Evolutionary conservation across 768 basidiomycete species (phyloP), one percentile per base, ranked within the genome.

Genomic region (Lyophyllum atratum): DNA sequence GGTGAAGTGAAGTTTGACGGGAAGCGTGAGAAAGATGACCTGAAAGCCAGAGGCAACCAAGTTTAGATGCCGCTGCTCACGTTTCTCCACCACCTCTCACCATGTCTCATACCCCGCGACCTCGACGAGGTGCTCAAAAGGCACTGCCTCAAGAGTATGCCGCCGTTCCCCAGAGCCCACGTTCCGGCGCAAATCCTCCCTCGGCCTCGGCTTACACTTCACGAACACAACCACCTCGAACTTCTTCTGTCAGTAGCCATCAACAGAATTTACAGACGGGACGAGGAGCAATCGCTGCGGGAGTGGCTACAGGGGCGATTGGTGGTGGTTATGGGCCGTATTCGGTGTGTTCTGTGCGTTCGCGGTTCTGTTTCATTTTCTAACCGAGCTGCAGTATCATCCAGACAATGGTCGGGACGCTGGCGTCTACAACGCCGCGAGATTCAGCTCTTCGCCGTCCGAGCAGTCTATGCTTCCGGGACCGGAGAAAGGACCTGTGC

Each of bases 301-400:
- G 90, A 45, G 90, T 93, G n/a, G 90, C 90, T 0, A 87, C 80
- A 28, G 92, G 92, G 8, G 76, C 77, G 31, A 90, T 94, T 66
- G 92, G 92, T 4, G 82, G 83, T 24, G 85, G 84, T 17, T 93
- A 93, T 77, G 92, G 92, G 11, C 92, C 92, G 24, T 93, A 93
- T 74, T 86, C 90, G n/a, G 92, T 93, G 63, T 56, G 86, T 76
- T 12, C 43, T 49, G 26, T 39, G 14, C 51, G 34, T 50, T 43
- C 26, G 15, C 49, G 37, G 31, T 25, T 43, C 34, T 53, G 34
- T 19, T 54, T 54, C 45, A 49, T 33, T 49, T 55, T 57, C 47
- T 56, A 51, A 57, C 48, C 49, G 50, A 52, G 61, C 53, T 48
- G 49, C 66, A 88, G 87, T 87, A 87, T 65, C 84, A 85, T 58